These are phyloP conservation scores for Phalaenopsis aphrodite DNA, from an alignment of 106 monocot genomes.

Conservation along the genomic window DNA sequence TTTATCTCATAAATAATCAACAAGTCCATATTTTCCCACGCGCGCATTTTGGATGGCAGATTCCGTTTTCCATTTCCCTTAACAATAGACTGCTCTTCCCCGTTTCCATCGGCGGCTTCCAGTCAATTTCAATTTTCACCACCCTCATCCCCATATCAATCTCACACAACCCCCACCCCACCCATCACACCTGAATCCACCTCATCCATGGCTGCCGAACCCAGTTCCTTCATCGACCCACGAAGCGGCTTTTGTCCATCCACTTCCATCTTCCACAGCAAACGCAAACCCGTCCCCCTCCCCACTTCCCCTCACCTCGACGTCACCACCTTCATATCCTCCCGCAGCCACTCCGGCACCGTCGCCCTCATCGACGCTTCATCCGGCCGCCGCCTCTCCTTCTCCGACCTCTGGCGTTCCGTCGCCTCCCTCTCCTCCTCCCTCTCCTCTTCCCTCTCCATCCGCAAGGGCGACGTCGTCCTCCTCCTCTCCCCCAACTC, in stretches of 20 bases:
- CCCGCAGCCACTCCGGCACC: conserved; percentile 47
- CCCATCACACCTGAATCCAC: background rate
- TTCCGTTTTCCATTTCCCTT: background rate
- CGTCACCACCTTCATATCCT: conserved; percentile 68
- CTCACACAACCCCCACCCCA: background rate
- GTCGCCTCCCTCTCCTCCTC: conserved; percentile 39
- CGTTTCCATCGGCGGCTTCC: background rate
- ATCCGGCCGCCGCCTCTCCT: conserved; percentile 58
- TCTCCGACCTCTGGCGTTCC: conserved; percentile 51
- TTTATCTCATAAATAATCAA: too few relatives aligned
- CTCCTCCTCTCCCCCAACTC: conserved; percentile 85
- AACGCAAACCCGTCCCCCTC: conserved; percentile 50
- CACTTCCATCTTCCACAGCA: conserved; percentile 59
- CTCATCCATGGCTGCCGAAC: background rate
- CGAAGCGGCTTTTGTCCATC: conserved; percentile 63
- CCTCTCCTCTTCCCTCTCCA: conserved; percentile 28
- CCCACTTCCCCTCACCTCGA: conserved; percentile 36
- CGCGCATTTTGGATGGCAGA: background rate
- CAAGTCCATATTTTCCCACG: background rate
- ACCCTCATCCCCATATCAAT: background rate
- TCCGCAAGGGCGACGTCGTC: conserved; percentile 57
- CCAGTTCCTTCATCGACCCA: conserved; percentile 17
- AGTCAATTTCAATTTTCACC: background rate
- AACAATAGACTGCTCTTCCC: background rate
- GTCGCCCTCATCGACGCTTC: conserved; percentile 83